Conservation (phyloP, 345 rosid genomes). For the Abelmoschus esculentus region DNA sequence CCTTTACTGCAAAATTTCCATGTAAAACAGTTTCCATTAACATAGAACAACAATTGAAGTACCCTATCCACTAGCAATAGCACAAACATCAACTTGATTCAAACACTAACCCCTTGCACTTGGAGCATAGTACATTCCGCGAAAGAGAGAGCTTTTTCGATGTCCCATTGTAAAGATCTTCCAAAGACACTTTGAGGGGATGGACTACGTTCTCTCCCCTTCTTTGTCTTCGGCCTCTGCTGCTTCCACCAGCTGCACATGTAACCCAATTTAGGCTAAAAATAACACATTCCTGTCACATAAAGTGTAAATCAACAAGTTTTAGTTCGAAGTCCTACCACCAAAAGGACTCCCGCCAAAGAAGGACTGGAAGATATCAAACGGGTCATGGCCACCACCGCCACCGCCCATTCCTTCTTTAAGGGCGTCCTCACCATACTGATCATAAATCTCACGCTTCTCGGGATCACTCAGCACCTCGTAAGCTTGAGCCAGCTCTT, state of each 20-base stretch:
- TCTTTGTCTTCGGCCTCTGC: constrained; percentile 82
- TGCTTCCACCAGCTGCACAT: constrained; percentile 54
- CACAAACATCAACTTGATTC: neutral
- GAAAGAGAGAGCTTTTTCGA: constrained; percentile 81
- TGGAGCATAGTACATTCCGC: constrained; percentile 62
- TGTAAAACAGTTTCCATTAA: neutral
- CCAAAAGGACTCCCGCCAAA: constrained; percentile 75
- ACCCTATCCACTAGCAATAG: neutral
- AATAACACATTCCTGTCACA: constrained; percentile 3
- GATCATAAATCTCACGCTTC: constrained; percentile 74
- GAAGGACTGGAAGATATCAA: constrained; percentile 71
- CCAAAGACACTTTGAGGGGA: constrained; percentile 77
- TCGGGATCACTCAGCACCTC: constrained; percentile 75
- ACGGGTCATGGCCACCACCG: constrained; percentile 59
- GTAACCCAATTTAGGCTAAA: constrained; percentile 4
- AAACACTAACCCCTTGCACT: constrained; percentile 74
- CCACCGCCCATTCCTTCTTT: constrained; percentile 90
- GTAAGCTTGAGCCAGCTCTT: constrained; percentile 76
- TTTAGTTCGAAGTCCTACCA: constrained; percentile 20
- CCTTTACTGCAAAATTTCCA: constrained; percentile 44
- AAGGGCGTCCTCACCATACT: constrained; percentile 77
- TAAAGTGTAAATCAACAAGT: neutral
- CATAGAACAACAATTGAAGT: neutral
- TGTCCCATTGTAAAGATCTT: constrained; percentile 75
- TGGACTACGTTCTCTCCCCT: constrained; percentile 90